Evolutionary conservation across 2,329 filamentous ascomycete species (phyloP), one percentile per base, ranked within the genome.

Genomic region (Trichoderma guizhouense): DNA sequence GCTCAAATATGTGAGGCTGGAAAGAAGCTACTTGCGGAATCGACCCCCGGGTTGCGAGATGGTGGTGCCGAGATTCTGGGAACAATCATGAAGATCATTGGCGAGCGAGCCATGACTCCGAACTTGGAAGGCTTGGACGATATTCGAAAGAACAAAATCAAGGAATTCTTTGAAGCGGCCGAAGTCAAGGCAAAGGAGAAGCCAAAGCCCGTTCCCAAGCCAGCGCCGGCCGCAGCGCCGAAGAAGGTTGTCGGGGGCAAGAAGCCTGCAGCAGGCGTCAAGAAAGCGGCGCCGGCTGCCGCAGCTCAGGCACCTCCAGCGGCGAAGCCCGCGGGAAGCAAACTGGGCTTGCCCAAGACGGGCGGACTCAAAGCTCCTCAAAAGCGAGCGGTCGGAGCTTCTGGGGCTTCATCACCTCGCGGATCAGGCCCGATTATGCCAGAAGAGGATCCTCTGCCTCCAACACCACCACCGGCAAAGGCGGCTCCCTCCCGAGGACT

Each of bases 1-100:
- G 91, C 91, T 72, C 88, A 89, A 8, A 94, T 98, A 69, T 93
- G 94, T n/a, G 96, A 98, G 77, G 89, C 90, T 1, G 91, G 90
- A 32, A 98, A 95, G 78, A 98, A 97, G 81, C 85, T 98, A 8
- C 86, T 99, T 18, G 91, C 95, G 0, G 96, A 99, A 79, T 95
- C 93, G 0, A 95, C 91, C 76, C 95, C 97, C 76, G 91, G 88
- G 3, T 89, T 97, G 72, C 90, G 96, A 82, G 92, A 95, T 63
- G 94, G 94, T 34, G 96, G 95, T 80, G 95, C 95, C 15, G 96
- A 99, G 81, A 91, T 96, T 39, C 85, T 99, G 3, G 96, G 97
- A 74, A 97, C 95, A 0, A 82, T 99, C 64, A 98, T 98, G 96
- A 99, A 98, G 84, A 98, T 99, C 70, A 93, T 98, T 84, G 95